phyloP scores from a whole-genome alignment of 371 early-diverging fungal species.

The Dinochytrium kinnereticum region DNA sequence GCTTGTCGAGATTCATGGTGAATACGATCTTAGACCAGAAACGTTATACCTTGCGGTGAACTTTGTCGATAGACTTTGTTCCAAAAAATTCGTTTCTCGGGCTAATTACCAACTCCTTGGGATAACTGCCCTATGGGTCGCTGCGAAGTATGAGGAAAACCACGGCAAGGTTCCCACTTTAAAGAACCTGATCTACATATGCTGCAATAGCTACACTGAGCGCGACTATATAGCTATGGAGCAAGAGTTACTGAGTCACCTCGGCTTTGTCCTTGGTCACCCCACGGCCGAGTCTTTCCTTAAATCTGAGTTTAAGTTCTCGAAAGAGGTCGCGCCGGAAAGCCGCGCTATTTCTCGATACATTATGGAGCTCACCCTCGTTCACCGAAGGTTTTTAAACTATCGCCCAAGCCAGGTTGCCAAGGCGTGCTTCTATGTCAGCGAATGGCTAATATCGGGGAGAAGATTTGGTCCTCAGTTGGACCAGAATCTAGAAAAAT shows the following conservation, averaged over 20 bases:
- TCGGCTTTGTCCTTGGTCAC: constrained; percentile 45
- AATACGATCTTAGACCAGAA: constrained; percentile 70
- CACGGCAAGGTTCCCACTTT: constrained; percentile 57
- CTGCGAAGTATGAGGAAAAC: constrained; percentile 71
- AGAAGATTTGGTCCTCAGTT: background rate
- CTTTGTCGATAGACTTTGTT: constrained; percentile 69
- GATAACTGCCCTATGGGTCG: constrained; percentile 61
- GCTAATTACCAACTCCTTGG: constrained; percentile 65
- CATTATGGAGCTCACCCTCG: constrained; percentile 59
- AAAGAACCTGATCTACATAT: constrained; percentile 44
- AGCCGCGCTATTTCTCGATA: constrained; percentile 51
- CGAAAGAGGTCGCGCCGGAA: constrained; percentile 5
- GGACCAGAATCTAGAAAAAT: constrained; percentile 11
- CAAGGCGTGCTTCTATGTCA: constrained; percentile 38
- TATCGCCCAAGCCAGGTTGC: constrained; percentile 56
- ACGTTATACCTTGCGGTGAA: constrained; percentile 73
- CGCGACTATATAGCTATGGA: constrained; percentile 50
- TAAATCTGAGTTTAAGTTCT: background rate
- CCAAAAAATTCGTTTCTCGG: constrained; percentile 48
- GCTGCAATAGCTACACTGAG: constrained; percentile 38
- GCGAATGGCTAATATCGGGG: constrained; percentile 29
- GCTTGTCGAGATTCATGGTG: constrained; percentile 70
- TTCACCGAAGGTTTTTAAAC: constrained; percentile 51
- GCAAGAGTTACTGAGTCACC: constrained; percentile 39
- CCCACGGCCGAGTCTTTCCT: constrained; percentile 54